Percentiles rank a stretch among this genome's conserved stretches.
phyloP scores from a whole-genome alignment of 78 protist species.

The Planoprotostelium fungivorum region DNA sequence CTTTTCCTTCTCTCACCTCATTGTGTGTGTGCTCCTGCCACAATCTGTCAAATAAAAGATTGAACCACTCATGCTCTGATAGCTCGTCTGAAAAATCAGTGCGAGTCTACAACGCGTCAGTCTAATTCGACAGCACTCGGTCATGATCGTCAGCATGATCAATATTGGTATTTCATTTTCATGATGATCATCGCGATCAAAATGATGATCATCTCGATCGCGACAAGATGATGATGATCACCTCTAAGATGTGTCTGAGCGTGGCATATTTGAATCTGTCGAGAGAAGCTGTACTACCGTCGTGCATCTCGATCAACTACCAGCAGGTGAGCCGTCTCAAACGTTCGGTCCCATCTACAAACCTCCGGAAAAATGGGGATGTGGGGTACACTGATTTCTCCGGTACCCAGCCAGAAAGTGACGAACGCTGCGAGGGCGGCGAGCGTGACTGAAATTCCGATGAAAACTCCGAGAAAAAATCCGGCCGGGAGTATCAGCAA shows the following conservation, averaged over 20 bases:
- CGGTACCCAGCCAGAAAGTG: background rate
- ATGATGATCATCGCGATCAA: too few relatives aligned
- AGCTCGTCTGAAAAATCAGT: background rate
- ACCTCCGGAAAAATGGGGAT: background rate
- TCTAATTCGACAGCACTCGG: too few relatives aligned
- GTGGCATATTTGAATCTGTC: background rate
- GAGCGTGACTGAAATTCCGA: background rate
- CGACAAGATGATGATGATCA: too few relatives aligned
- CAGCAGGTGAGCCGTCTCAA: background rate
- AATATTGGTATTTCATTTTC: too few relatives aligned
- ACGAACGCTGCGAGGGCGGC: background rate
- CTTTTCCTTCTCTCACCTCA: background rate
- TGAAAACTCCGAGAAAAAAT: background rate
- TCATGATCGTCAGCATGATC: too few relatives aligned
- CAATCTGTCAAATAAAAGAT: background rate
- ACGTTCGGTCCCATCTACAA: too few relatives aligned
- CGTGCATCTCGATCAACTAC: background rate
- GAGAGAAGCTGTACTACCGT: background rate
- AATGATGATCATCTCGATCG: too few relatives aligned
- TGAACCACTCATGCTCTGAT: background rate
- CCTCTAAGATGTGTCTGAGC: background rate
- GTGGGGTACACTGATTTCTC: background rate
- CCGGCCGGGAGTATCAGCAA: background rate
- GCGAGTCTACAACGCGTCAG: background rate
- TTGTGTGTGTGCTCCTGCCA: background rate